Base-by-base conservation (phyloP, 129 eudicot genomes). In the Silybum marianum region DNA sequence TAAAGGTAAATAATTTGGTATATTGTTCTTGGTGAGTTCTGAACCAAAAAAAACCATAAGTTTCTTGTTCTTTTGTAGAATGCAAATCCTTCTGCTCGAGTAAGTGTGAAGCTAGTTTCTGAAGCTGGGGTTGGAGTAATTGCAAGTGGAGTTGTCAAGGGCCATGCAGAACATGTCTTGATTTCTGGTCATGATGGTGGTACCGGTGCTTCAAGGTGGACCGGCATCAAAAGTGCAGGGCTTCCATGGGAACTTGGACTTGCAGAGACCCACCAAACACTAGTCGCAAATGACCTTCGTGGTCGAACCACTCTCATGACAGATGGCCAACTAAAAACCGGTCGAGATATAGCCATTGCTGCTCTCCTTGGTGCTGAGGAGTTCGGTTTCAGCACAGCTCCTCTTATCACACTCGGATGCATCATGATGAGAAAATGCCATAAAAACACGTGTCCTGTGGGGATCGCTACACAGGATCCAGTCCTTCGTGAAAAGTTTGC, bases 111-210 rank as follows among this genome's bases (percentile, higher is more conserved):
- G 86, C 76, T 96, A 81, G 99, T 96, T 14, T 96, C 99, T 23
- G 99, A 93, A 87, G 98, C 99, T 73, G 99, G 99, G n/a, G 99
- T 96, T 69, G 99, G 99, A 65, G 99, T 96, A 72, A 93, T 96
- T 67, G 99, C 99, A 25, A 82, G 95, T 21, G 99, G 99, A 12
- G 99, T 96, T 67, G 99, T 96, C 19, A 96, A 96, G 85, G 99
- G 99, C 44, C 99, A 96, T 74, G 99, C 99, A 2, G 99, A 96
- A 74, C 99, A 96, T 82, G 93, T 96, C 69, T 78, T 96, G 81
- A 96, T 96, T 58, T 96, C 99, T 2, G 99, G 99, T 77, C 99
- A 96, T 13, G 99, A 96, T 82, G 99, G 99, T 74, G 99, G 99
- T 25, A 96, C 99, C 2, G 99, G 99, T 7, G 99, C 99, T 68